A percentile compares a stretch with the other conserved stretches of the same genome.
Evolutionary conservation across 129 eudicot species (phyloP).

Genomic region (Mikania micrantha): DNA sequence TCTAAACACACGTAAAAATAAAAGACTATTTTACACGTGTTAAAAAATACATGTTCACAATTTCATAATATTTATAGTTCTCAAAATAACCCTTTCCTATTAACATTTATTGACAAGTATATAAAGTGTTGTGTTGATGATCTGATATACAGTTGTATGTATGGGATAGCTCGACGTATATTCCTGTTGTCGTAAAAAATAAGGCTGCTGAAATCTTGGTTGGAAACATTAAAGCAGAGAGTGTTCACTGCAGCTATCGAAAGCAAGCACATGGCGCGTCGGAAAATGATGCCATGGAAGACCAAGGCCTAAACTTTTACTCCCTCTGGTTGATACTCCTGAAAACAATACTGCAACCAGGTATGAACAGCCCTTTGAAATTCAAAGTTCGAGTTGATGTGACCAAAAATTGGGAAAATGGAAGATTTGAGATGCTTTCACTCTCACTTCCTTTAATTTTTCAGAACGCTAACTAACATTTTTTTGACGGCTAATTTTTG

Average conservation of each 20-base stretch:
- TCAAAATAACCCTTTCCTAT: no score
- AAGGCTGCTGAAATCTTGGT: conserved; percentile 70
- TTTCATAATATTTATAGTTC: no score
- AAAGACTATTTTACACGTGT: no score
- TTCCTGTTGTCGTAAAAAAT: conserved; percentile 64
- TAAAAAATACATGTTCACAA: no score
- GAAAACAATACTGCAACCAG: conserved; percentile 44
- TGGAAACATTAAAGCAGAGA: conserved; percentile 66
- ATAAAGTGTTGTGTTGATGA: not conserved
- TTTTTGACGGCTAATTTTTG: no score
- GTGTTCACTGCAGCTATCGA: conserved; percentile 46
- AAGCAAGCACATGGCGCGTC: conserved; percentile 22
- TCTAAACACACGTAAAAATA: no score
- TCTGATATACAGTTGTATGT: conserved; percentile 60
- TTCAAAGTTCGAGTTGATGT: conserved; percentile 53
- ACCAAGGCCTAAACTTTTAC: conserved; percentile 36
- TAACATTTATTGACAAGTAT: no score
- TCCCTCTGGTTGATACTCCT: conserved; percentile 60
- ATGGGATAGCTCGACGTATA: conserved; percentile 59
- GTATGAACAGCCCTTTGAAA: conserved; percentile 58
- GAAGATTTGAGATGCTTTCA: conserved; percentile 70
- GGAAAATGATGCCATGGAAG: conserved; percentile 4
- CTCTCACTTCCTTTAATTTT: conserved; percentile 35
- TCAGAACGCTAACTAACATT: not conserved
- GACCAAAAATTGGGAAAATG: conserved; percentile 44